Conservation (phyloP, 176 grass and related monocot species). For the Echinochloa phyllopogon region DNA sequence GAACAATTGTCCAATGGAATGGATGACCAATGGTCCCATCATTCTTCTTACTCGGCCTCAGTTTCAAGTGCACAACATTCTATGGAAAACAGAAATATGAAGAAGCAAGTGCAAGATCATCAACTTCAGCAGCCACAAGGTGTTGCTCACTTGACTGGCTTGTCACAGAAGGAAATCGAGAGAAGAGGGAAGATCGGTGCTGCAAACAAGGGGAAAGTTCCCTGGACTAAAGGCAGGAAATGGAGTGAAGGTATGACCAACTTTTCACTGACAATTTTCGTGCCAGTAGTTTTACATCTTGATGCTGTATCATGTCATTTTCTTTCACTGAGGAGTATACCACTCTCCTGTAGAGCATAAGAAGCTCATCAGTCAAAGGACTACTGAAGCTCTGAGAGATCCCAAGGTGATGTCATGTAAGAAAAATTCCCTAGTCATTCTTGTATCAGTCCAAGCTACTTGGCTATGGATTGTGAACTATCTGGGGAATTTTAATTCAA, state of each 20-base stretch:
- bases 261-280: neutral
- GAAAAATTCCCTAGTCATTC: slow-evolving; percentile 44
- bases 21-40: slow-evolving; percentile 18
- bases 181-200: slow-evolving; percentile 85
- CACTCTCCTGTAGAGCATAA: slow-evolving; percentile 65
- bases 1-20: neutral
- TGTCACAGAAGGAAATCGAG: slow-evolving; percentile 63
- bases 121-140: neutral
- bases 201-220: slow-evolving; percentile 73
- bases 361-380: slow-evolving; percentile 70
- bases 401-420: slow-evolving; percentile 99
- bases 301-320: slow-evolving; percentile 3
- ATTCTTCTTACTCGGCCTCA: neutral
- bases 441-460: slow-evolving; percentile 26
- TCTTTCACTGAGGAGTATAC: slow-evolving; percentile 10
- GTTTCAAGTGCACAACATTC: slow-evolving; percentile 16
- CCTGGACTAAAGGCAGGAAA: slow-evolving; percentile 84
- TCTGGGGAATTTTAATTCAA: slow-evolving; percentile 24
- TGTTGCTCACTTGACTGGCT: slow-evolving; percentile 1
- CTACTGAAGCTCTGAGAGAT: slow-evolving; percentile 68
- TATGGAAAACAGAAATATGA: neutral
- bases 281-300: slow-evolving; percentile 15
- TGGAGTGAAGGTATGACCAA: slow-evolving; percentile 56
- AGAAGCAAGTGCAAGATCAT: slow-evolving; percentile 4
- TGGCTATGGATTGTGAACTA: slow-evolving; percentile 12